Evolutionary conservation across 2,329 filamentous ascomycete species (phyloP).

Genomic region (Mycosphaerella arachidis): DNA sequence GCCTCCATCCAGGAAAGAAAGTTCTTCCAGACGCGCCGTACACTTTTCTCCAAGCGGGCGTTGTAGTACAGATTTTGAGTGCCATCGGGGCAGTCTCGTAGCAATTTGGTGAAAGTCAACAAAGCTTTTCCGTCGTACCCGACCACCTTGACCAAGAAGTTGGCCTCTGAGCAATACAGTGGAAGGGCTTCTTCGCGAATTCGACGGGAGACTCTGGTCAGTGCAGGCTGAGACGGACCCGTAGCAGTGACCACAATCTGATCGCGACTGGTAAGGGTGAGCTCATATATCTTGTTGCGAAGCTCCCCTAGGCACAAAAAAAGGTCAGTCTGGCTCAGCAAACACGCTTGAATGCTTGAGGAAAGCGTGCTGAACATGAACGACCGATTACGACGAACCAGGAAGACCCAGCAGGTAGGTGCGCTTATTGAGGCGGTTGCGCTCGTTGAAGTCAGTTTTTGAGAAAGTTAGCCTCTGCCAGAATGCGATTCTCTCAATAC

Average conservation of each 20-base stretch:
- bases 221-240: neutral
- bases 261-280: neutral
- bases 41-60: no score
- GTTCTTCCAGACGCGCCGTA: neutral
- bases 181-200: conserved; percentile 2
- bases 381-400: no score
- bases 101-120: neutral
- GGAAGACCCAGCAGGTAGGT: neutral
- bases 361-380: no score
- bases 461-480: neutral
- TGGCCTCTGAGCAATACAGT: conserved; percentile 5
- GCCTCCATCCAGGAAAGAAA: neutral
- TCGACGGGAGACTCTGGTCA: neutral
- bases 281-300: neutral
- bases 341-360: no score
- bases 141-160: neutral
- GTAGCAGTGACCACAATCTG: neutral
- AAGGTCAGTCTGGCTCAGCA: no score
- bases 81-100: neutral
- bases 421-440: neutral
- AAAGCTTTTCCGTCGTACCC: conserved; percentile 3
- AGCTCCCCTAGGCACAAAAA: neutral
- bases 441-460: neutral
- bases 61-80: no score
- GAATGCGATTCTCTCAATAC: neutral